Evolutionary conservation across 176 grass and related monocot genomes (phyloP), one percentile per base, ranked within the genome.

Genomic region (Lolium rigidum): DNA sequence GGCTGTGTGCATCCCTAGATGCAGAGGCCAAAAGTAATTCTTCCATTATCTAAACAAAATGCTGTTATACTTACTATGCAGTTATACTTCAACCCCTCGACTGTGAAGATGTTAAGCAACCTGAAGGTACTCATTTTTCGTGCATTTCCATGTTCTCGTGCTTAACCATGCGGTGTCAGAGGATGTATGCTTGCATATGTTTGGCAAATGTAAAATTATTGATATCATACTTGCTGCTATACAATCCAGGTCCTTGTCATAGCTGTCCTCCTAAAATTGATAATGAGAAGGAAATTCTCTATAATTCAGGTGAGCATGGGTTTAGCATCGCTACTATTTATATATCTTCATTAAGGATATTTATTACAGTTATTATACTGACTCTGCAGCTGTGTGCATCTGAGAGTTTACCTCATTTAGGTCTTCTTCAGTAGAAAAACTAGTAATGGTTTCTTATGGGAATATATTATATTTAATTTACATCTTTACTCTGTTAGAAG

Each of bases 61-160:
- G 21, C 20, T 85, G 64, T 80, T 68, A 61, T 83, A 84, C 28
- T 75, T 60, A 6, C 81, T 22, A 56, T 85, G 84, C 88, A 95
- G 97, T 88, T 98, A 92, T 98, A 98, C 87, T 98, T 98, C 82
- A 98, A 94, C 87, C 97, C 97, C 17, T 90, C 97, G 44, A 98
- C 97, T 61, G 97, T 98, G 70, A 98, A 98, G 95, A 98, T 98
- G 97, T 64, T 98, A 76, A 94, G 97, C 84, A 98, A 98, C 55
- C 66, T 98, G 92, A 98, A 98, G 93, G 97, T 98, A 95, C 28
- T 86, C 13, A 25, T 59, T 57, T 87, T 70, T 84, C 31, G 1
- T 82, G 76, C 62, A 85, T 35, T 59, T 16, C 28, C 67, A 68
- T 63, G 31, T 81, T 92, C 50, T 70, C 83, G 28, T 81, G 57